A percentile compares a stretch with the other conserved stretches of the same genome.
phyloP scores from a whole-genome alignment of 805 yeast genomes.

The Ogataea glucozyma region DNA sequence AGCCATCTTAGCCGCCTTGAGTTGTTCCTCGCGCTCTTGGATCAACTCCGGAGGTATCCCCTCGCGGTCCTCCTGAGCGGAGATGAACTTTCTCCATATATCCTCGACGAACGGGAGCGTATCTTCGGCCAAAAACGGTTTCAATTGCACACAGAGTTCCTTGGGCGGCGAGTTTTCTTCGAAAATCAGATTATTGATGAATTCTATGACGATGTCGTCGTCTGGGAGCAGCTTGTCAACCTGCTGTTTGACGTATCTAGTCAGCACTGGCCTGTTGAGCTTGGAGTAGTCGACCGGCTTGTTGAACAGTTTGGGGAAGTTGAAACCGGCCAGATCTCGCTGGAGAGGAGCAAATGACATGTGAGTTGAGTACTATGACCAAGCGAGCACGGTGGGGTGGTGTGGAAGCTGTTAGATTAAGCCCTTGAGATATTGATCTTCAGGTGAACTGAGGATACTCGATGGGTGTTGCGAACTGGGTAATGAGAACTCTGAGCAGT shows the following conservation, averaged over 20 bases:
- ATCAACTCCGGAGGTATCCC: slow-evolving; percentile 46
- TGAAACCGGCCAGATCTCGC: slow-evolving; percentile 22
- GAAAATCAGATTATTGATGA: slow-evolving; percentile 43
- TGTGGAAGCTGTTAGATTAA: no score
- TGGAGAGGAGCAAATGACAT: no score
- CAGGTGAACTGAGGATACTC: no score
- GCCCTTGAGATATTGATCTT: no score
- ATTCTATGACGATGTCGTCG: slow-evolving; percentile 51
- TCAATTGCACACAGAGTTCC: slow-evolving; percentile 43
- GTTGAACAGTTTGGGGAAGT: slow-evolving; percentile 40
- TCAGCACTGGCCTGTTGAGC: slow-evolving; percentile 41
- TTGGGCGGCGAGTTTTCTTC: slow-evolving; percentile 41
- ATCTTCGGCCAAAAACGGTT: slow-evolving; percentile 46
- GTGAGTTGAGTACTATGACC: slow-evolving; percentile 15
- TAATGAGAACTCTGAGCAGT: no score
- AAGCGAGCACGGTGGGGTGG: neutral
- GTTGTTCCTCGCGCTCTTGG: slow-evolving; percentile 5
- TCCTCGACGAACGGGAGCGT: slow-evolving; percentile 41
- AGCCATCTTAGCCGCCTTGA: neutral
- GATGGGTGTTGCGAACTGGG: no score
- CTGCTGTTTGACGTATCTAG: slow-evolving; percentile 40
- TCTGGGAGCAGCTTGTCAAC: slow-evolving; percentile 44
- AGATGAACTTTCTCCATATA: slow-evolving; percentile 46
- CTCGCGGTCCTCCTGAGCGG: slow-evolving; percentile 45
- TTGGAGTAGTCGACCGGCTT: slow-evolving; percentile 38